Evolutionary conservation across 2,329 filamentous ascomycete genomes (phyloP).

Genomic region (Ophiocordyceps australis): DNA sequence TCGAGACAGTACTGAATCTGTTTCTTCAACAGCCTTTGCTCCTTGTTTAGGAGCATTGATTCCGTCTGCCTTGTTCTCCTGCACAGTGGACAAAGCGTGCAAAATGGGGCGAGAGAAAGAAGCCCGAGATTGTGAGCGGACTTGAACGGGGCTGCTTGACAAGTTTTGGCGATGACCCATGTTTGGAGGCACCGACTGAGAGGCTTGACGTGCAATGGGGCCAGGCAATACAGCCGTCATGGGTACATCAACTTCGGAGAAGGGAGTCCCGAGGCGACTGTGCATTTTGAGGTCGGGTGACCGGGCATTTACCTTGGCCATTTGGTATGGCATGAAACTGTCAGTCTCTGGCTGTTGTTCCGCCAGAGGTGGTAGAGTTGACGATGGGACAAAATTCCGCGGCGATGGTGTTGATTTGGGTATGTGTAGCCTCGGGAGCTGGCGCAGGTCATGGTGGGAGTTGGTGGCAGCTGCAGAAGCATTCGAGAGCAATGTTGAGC

Average conservation of each 20-base stretch:
- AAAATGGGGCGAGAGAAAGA: conserved; percentile 49
- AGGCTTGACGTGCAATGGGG: conserved; percentile 59
- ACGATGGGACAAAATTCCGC: too few species aligned
- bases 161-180: conserved; percentile 55
- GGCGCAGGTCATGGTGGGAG: conserved; percentile 36
- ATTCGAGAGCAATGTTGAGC: conserved; percentile 53
- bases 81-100: conserved; percentile 47
- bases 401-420: conserved; percentile 19
- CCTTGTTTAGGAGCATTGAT: too few species aligned
- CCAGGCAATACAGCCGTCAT: conserved; percentile 54
- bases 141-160: conserved; percentile 13
- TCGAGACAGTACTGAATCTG: conserved; percentile 32
- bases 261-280: conserved; percentile 59
- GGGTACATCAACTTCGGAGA: conserved; percentile 81
- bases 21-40: too few species aligned
- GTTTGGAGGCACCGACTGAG: conserved; percentile 83
- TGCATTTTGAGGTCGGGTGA: conserved; percentile 39
- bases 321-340: conserved; percentile 28
- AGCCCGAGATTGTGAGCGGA: conserved; percentile 32
- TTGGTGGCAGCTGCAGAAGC: conserved; percentile 28
- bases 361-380: conserved; percentile 9
- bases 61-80: conserved; percentile 41
- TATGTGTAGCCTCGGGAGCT: conserved; percentile 44
- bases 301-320: conserved; percentile 29
- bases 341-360: conserved; percentile 9